Conservation (phyloP, 2,329 filamentous ascomycete species). For the Fusarium chuoi region DNA sequence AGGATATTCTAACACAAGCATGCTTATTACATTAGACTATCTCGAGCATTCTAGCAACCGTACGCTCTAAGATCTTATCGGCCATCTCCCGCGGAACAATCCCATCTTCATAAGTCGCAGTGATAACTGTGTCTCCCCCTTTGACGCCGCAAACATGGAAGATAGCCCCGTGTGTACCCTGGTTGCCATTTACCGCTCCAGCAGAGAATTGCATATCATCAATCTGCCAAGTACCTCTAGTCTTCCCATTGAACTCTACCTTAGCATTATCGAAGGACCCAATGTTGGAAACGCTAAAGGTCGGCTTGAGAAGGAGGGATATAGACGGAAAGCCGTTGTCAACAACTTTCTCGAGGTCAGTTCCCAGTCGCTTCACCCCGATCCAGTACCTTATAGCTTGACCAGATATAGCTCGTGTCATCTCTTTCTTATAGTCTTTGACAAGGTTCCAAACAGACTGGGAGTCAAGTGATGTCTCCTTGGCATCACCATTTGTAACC, state of each 20-base stretch:
- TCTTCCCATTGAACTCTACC: background rate
- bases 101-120: constrained; percentile 23
- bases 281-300: constrained; percentile 21
- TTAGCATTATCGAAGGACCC: background rate
- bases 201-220: constrained; percentile 32
- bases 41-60: background rate
- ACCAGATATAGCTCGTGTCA: background rate
- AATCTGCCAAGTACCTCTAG: constrained; percentile 11
- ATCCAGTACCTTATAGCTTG: background rate
- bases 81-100: background rate
- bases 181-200: constrained; percentile 11
- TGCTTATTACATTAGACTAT: background rate
- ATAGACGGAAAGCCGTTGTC: constrained; percentile 9
- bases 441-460: constrained; percentile 13
- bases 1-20: too few species aligned
- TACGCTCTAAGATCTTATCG: background rate
- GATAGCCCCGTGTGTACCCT: constrained; percentile 4
- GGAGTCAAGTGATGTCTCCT: background rate
- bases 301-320: constrained; percentile 16
- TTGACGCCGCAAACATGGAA: constrained; percentile 12
- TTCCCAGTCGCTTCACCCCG: constrained; percentile 6
- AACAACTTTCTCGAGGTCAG: constrained; percentile 12
- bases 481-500: background rate
- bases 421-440: background rate
- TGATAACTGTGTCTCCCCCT: constrained; percentile 21